phyloP scores from a whole-genome alignment of 78 protist species.

The Monocercomonoides exilis region DNA sequence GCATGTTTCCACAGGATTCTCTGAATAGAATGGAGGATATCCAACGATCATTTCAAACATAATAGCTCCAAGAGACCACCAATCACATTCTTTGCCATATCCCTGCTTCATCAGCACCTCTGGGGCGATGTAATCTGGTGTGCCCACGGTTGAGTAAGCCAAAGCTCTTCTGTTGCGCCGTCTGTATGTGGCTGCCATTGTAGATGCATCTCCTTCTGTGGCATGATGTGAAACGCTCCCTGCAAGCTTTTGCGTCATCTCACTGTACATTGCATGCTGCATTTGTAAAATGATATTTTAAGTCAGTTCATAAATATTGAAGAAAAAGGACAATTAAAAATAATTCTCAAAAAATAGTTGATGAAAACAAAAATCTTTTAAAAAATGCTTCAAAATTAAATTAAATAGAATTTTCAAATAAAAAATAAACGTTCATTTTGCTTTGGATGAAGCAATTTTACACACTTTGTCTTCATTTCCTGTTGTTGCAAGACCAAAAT shows the following conservation, averaged over 20 bases:
- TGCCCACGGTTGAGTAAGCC: conserved; percentile 69
- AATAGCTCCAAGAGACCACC: conserved; percentile 83
- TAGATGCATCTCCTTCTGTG: not conserved
- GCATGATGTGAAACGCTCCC: not conserved
- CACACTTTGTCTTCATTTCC: not conserved
- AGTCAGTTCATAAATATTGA: not conserved
- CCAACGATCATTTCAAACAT: conserved; percentile 67
- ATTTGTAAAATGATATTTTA: not conserved
- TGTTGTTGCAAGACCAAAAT: conserved; percentile 72
- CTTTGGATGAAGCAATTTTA: not conserved
- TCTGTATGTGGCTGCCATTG: not conserved
- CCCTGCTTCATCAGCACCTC: conserved; percentile 71
- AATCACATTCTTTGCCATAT: conserved; percentile 71
- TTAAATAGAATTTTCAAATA: not conserved
- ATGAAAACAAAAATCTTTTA: no score
- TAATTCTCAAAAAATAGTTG: no score
- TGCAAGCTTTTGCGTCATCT: not conserved
- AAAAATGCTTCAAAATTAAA: not conserved
- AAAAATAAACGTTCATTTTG: not conserved
- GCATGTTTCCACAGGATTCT: conserved; percentile 51
- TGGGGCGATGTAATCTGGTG: conserved; percentile 82
- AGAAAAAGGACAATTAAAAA: not conserved
- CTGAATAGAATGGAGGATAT: conserved; percentile 74
- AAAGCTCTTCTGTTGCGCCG: not conserved
- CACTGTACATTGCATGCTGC: not conserved